Evolutionary conservation across 1,284 basidiomycete species (phyloP), one percentile per base, ranked within the genome.

Genomic region (Fomitopsis schrenkii): DNA sequence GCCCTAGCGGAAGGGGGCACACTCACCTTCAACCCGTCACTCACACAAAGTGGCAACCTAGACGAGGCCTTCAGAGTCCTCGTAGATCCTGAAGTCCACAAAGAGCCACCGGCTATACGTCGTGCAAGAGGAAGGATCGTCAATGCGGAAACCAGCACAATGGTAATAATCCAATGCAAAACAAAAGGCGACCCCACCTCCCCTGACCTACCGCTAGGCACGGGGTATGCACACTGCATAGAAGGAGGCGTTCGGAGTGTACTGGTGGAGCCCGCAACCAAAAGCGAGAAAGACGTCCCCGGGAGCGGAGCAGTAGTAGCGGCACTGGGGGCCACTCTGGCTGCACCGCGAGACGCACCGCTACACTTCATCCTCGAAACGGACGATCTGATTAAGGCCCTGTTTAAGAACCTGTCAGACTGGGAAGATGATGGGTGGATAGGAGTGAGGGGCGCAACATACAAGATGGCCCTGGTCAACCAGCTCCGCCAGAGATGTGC

Each of bases 1-100:
- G 64, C 2, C 65, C 63, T 56, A 17, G 52, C n/a, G 59, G 57
- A 12, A 55, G 63, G 33, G n/a, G n/a, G n/a, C n/a, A n/a, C n/a
- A n/a, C n/a, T n/a, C n/a, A n/a, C n/a, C n/a, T n/a, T n/a, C n/a
- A n/a, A 41, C 38, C 28, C 19, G 17, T 17, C 19, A 5, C 14
- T 19, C n/a, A 45, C 44, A 2, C 22, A 17, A 3, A 19, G n/a
- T 19, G 44, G n/a, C 17, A n/a, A 22, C 5, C 44, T 45, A 9
- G 17, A 7, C 17, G 17, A 22, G n/a, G 7, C n/a, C 44, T 45
- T 45, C 44, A 2, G 44, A 8, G n/a, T 45, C 44, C 19, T 45
- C 44, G 19, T 22, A 4, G n/a, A n/a, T n/a, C n/a, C 15, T 19
- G 22, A 7, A 17, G 22, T 22, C 4, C 4, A 19, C 7, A 5